Evolutionary conservation across 2,329 filamentous ascomycete species (phyloP).

Genomic region (Aspergillus nomiae): DNA sequence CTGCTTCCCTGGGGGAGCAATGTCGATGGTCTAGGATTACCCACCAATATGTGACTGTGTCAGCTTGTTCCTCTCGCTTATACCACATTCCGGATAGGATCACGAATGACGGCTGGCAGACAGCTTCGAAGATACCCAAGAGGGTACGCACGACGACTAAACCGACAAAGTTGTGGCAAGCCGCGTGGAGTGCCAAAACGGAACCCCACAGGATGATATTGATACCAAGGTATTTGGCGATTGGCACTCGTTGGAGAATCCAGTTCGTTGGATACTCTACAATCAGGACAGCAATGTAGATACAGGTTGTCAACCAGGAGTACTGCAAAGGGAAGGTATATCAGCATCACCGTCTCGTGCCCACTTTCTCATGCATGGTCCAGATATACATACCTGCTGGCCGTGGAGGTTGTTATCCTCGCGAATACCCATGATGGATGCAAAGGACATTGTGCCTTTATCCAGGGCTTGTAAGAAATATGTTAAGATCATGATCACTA

Average conservation of each 20-base stretch:
- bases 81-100: constrained; percentile 72
- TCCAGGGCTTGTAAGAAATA: constrained; percentile 66
- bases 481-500: constrained; percentile 71
- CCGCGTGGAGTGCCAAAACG: constrained; percentile 62
- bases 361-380: neutral
- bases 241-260: constrained; percentile 64
- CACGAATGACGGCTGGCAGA: constrained; percentile 69
- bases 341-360: neutral
- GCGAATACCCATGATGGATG: constrained; percentile 44
- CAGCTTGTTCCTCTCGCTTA: constrained; percentile 66
- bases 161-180: constrained; percentile 61
- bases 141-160: constrained; percentile 65
- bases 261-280: constrained; percentile 74
- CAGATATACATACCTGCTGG: constrained; percentile 33
- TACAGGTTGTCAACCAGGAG: constrained; percentile 72
- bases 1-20: neutral
- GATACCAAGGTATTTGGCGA: constrained; percentile 67
- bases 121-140: constrained; percentile 71
- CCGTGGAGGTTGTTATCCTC: constrained; percentile 51
- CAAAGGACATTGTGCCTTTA: constrained; percentile 45
- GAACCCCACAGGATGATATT: constrained; percentile 67
- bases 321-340: constrained; percentile 50
- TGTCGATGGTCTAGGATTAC: neutral
- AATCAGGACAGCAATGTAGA: constrained; percentile 70
- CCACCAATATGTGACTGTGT: constrained; percentile 69